Percentiles rank a stretch among this genome's conserved stretches.
Conservation (phyloP, 257 asterid species). For the Prunella vulgaris region DNA sequence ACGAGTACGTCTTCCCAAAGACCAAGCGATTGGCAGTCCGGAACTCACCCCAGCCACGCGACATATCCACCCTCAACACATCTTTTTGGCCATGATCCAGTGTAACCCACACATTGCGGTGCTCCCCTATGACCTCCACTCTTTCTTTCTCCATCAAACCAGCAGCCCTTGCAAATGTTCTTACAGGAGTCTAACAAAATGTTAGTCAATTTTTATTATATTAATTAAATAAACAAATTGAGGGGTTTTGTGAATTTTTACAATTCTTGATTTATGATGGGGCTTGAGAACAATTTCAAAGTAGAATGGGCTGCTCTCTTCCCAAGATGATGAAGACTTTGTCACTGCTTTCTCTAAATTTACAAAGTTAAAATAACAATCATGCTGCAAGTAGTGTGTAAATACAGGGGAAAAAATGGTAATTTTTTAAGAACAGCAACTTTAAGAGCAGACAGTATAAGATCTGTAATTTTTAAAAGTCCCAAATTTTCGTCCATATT, state of each 20-base stretch:
- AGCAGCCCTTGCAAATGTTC: background rate
- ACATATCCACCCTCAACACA: background rate
- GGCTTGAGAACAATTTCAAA: background rate
- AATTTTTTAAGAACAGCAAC: no score
- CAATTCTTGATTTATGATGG: background rate
- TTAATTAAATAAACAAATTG: background rate
- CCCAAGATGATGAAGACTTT: no score
- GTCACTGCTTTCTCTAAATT: no score
- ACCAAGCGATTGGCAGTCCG: background rate
- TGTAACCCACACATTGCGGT: background rate
- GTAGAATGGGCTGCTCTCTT: background rate
- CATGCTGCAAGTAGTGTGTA: no score
- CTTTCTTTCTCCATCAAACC: background rate
- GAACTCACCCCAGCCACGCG: background rate
- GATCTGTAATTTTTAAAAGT: no score
- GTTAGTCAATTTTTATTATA: background rate
- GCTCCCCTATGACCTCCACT: constrained; percentile 7
- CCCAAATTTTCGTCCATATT: no score
- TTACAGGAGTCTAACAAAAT: background rate
- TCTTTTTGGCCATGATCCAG: background rate
- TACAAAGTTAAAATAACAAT: no score
- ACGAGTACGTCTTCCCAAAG: background rate
- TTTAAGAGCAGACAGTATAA: no score
- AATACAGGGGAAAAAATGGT: no score
- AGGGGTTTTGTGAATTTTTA: background rate